Evolutionary conservation across 176 grass and related monocot species (phyloP), one percentile per base, ranked within the genome.

Genomic region (Triticum timopheevii): DNA sequence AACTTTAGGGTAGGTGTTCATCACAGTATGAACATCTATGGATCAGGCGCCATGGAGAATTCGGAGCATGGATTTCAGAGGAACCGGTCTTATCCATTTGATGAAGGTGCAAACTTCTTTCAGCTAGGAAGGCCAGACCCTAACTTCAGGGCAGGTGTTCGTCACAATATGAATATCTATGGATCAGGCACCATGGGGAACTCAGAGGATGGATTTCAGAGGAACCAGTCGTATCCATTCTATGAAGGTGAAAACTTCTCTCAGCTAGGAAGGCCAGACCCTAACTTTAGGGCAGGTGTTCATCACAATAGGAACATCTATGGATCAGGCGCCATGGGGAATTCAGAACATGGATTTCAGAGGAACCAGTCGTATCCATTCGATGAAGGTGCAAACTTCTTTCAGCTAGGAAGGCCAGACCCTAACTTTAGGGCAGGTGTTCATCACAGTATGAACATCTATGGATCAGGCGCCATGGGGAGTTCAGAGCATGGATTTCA

Each of bases 391-490:
- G 13, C 72, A 23, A 27, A 49, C 72, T 75, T 49, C 72, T 76
- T 76, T 50, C 73, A 50, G 73, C 40, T 10, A 76, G 73, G 73
- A 50, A 76, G 27, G 73, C 3, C 42, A 76, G 73, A 52, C 67
- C 39, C 58, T 66, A 30, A 75, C 13, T 75, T 75, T 15, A 75
- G 72, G 25, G 72, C 40, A 47, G 71, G 39, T 28, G 6, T 74
- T 27, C 71, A 74, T 74, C 71, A 47, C 12, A 47, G 3, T 28
- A 74, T 44, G 71, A 24, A 47, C 13, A 74, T 74, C 40, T 74
- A 74, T 74, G 71, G 23, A 47, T 8, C 71, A 74, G 13, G 71
- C 13, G 5, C 39, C 22, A 30, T 69, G 33, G 33, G 63, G 80
- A 50, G n/a, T 61, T 36, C 19, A 58, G 54, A 58, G 0, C 19